Evolutionary conservation across 257 asterid genomes (phyloP).

Genomic region (Buddleja alternifolia): DNA sequence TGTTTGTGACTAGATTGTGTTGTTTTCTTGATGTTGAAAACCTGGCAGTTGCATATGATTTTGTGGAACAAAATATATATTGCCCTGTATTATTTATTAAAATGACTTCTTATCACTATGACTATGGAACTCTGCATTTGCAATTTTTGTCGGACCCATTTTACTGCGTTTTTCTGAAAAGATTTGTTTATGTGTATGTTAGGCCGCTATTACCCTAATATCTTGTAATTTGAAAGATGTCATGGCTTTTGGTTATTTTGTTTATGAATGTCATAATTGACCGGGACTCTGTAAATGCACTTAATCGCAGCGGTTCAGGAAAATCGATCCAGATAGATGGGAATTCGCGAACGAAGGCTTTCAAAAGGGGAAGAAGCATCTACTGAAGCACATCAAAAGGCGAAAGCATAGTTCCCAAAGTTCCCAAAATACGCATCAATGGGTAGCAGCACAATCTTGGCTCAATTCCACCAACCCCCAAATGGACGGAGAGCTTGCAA

Average conservation of each 20-base stretch:
- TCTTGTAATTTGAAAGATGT: neutral
- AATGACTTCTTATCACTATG: too few relatives aligned
- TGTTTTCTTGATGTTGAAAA: too few relatives aligned
- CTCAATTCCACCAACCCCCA: constrained; percentile 35
- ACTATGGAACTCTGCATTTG: too few relatives aligned
- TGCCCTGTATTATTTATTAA: too few relatives aligned
- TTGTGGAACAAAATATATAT: too few relatives aligned
- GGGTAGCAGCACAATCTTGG: constrained; percentile 35
- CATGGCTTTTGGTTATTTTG: neutral
- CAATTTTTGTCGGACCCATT: too few relatives aligned
- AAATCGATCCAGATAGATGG: constrained; percentile 87
- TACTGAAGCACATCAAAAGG: constrained; percentile 77
- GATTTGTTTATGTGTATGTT: neutral
- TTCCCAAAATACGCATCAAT: constrained; percentile 41
- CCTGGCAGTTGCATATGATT: too few relatives aligned
- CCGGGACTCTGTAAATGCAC: constrained; percentile 5
- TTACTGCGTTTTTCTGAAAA: too few relatives aligned
- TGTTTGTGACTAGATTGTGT: too few relatives aligned
- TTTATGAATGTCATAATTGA: neutral
- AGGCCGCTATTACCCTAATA: neutral
- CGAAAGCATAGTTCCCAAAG: constrained; percentile 58
- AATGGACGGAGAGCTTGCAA: constrained; percentile 52
- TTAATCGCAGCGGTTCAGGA: constrained; percentile 69
- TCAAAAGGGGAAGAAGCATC: constrained; percentile 71
- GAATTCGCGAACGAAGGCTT: constrained; percentile 81